A percentile compares a stretch with the other conserved stretches of the same genome.
Evolutionary conservation across 306 rosid genomes (phyloP).

Genomic region (Cucumis melo): DNA sequence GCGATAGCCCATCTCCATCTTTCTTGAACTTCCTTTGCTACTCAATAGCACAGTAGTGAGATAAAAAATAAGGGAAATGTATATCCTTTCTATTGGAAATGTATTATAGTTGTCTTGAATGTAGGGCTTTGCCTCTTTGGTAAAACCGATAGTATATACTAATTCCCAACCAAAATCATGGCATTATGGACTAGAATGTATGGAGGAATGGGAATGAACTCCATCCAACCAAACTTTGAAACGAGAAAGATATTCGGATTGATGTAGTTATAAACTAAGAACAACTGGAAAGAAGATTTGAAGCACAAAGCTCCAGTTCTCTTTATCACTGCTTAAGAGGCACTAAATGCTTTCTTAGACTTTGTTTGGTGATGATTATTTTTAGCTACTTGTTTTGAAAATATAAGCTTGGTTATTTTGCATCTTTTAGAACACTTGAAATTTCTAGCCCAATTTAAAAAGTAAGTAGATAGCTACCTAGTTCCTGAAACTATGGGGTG

Average conservation of each 20-base stretch:
- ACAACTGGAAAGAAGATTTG: not conserved
- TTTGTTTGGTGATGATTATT: not conserved
- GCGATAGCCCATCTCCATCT: not conserved
- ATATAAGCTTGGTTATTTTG: not conserved
- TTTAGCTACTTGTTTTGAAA: not conserved
- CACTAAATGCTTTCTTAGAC: not conserved
- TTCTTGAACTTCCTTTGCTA: not conserved
- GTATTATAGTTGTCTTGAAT: not conserved
- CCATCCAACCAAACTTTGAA: not conserved
- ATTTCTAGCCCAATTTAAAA: not conserved
- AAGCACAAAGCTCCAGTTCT: not conserved
- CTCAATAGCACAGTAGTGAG: not conserved
- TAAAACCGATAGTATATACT: not conserved
- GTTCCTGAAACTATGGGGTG: not conserved
- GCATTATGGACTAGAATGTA: not conserved
- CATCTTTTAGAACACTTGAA: not conserved
- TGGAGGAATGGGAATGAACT: not conserved
- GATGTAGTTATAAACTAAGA: not conserved
- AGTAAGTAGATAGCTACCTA: not conserved
- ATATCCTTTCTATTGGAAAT: not conserved
- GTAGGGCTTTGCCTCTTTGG: not conserved
- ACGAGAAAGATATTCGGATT: not conserved
- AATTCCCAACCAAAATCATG: not conserved
- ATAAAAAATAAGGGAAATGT: not conserved
- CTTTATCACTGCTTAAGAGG: not conserved